Conservation (phyloP, 257 asterid genomes). For the Paraleonurus japonicus region DNA sequence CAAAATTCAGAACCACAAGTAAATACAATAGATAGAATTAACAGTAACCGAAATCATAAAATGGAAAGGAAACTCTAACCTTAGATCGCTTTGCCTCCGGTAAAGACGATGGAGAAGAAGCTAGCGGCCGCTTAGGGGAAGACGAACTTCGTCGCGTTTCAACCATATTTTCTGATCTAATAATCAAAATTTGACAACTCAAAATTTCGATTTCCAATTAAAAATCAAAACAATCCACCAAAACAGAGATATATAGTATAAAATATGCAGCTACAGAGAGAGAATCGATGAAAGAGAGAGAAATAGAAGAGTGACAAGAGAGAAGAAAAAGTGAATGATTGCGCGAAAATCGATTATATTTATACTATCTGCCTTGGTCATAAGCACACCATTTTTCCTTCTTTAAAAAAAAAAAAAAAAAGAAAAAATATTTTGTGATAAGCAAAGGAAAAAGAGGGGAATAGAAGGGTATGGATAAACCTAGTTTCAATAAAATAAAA, state of each 20-base stretch:
- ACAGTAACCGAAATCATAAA: neutral
- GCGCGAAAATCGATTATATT: conserved; percentile 44
- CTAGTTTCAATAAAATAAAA: too few species aligned
- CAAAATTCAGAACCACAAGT: conserved; percentile 22
- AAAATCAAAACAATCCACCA: conserved; percentile 24
- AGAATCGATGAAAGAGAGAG: neutral
- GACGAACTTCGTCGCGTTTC: conserved; percentile 87
- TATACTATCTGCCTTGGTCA: neutral
- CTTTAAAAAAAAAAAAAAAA: neutral
- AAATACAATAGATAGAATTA: neutral
- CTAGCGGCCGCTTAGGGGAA: conserved; percentile 66
- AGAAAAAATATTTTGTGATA: too few species aligned
- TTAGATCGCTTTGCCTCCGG: conserved; percentile 80
- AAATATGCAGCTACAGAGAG: conserved; percentile 7
- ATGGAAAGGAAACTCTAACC: conserved; percentile 40
- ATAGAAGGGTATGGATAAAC: too few species aligned
- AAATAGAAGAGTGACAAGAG: neutral
- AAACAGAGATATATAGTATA: neutral
- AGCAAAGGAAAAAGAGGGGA: neutral
- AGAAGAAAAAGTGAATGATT: conserved; percentile 38
- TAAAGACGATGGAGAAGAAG: conserved; percentile 54
- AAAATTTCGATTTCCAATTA: conserved; percentile 7
- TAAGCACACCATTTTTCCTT: neutral
- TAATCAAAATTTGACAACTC: neutral
- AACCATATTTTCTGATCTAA: conserved; percentile 57